Evolutionary conservation across 2,329 filamentous ascomycete genomes (phyloP).

Genomic region (Nigrospora sphaerica): DNA sequence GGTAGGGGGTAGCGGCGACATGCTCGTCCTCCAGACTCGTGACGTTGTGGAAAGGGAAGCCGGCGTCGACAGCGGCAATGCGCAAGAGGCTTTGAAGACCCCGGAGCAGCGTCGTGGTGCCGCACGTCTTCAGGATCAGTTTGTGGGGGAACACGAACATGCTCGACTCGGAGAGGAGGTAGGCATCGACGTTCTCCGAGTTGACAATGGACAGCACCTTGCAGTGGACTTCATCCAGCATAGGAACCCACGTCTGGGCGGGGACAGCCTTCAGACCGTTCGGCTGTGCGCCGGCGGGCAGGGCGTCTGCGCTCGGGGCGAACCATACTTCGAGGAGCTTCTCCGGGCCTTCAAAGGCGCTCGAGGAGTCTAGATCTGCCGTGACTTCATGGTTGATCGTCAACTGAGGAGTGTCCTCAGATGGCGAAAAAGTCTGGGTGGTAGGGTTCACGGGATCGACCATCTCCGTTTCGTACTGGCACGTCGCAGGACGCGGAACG

Average conservation of each 20-base stretch:
- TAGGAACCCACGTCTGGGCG: conserved; percentile 82
- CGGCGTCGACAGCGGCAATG: conserved; percentile 79
- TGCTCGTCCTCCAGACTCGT: conserved; percentile 58
- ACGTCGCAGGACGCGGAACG: conserved; percentile 7
- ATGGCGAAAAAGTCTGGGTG: conserved; percentile 77
- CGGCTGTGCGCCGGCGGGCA: conserved; percentile 63
- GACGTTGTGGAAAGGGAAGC: conserved; percentile 78
- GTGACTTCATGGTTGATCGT: conserved; percentile 96
- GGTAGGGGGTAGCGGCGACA: conserved; percentile 79
- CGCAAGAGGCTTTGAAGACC: conserved; percentile 87
- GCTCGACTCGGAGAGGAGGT: conserved; percentile 96
- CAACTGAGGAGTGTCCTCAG: conserved; percentile 77
- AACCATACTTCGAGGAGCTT: conserved; percentile 99
- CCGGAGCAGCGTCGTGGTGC: conserved; percentile 86
- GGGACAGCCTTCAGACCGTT: conserved; percentile 81
- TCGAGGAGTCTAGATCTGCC: conserved; percentile 86
- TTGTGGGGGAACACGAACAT: conserved; percentile 99
- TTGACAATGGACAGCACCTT: conserved; percentile 92
- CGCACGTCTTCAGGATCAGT: conserved; percentile 96
- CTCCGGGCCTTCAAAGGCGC: conserved; percentile 96
- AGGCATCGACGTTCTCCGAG: conserved; percentile 91
- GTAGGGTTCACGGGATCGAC: conserved; percentile 73
- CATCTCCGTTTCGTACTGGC: conserved; percentile 55
- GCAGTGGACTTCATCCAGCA: conserved; percentile 98
- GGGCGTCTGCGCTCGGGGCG: conserved; percentile 65